These are phyloP conservation scores for Cucurbita pepo DNA, from an alignment of 306 rosid genomes.

Conservation along the genomic window DNA sequence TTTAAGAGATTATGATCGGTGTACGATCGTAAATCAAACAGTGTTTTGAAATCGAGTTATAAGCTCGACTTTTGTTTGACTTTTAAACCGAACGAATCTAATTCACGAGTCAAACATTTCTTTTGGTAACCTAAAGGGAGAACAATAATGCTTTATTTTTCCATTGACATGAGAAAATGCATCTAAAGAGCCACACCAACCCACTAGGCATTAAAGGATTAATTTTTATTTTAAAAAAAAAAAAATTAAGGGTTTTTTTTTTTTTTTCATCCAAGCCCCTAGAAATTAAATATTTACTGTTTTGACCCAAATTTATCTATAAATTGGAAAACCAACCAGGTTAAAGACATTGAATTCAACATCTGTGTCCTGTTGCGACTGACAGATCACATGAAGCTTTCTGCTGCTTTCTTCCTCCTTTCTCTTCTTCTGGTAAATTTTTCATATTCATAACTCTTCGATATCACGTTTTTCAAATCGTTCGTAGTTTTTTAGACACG, in stretches of 20 bases:
- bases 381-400: constrained; percentile 3
- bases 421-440: constrained; percentile 14
- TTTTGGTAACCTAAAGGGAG: too few relatives aligned
- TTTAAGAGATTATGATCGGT: too few relatives aligned
- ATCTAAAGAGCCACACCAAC: not conserved
- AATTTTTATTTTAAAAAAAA: not conserved
- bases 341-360: not conserved
- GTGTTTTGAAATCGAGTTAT: too few relatives aligned
- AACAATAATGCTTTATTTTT: not conserved
- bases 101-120: too few relatives aligned
- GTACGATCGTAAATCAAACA: too few relatives aligned
- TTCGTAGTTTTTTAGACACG: not conserved
- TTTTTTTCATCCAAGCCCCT: not conserved
- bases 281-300: not conserved
- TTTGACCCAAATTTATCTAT: constrained; percentile 1
- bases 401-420: constrained; percentile 4
- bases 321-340: not conserved
- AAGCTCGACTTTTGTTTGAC: too few relatives aligned
- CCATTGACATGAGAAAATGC: not conserved
- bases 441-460: not conserved
- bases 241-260: too few relatives aligned
- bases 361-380: not conserved
- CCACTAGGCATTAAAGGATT: not conserved
- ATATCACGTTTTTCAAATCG: too few relatives aligned
- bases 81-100: too few relatives aligned